Conservation (phyloP, 2,329 filamentous ascomycete genomes). For the Chrysosporium keratinophilum region DNA sequence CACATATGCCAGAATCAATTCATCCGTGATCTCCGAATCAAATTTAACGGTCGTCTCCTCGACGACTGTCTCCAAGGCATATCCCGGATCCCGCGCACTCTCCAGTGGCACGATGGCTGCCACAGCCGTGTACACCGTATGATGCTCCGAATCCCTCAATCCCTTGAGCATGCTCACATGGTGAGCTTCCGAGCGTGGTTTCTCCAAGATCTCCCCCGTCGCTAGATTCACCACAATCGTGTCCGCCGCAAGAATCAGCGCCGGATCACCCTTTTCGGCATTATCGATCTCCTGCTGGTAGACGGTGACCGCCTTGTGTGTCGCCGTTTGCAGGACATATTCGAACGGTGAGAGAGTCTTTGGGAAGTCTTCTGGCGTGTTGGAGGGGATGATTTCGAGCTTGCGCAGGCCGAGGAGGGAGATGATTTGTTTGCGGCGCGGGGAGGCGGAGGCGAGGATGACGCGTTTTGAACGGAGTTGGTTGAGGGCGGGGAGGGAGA, state of each 20-base stretch:
- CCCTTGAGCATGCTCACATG: constrained; percentile 75
- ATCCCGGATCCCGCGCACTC: constrained; percentile 73
- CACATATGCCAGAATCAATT: constrained; percentile 61
- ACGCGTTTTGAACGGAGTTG: constrained; percentile 68
- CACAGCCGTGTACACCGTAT: constrained; percentile 79
- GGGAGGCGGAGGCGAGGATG: constrained; percentile 83
- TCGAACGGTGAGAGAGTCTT: constrained; percentile 73
- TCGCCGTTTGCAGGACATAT: constrained; percentile 82
- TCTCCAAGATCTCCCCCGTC: constrained; percentile 73
- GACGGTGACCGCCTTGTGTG: constrained; percentile 70
- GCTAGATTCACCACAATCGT: constrained; percentile 69
- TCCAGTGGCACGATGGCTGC: constrained; percentile 72
- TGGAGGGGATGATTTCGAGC: constrained; percentile 75
- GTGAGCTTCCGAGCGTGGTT: constrained; percentile 69
- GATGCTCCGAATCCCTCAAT: constrained; percentile 63
- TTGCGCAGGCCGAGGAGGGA: constrained; percentile 66
- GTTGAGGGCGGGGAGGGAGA: constrained; percentile 69
- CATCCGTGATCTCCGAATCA: constrained; percentile 62
- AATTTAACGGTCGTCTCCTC: constrained; percentile 92
- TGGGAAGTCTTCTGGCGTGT: constrained; percentile 72
- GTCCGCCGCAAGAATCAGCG: constrained; percentile 79
- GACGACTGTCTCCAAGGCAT: constrained; percentile 66
- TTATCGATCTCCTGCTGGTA: constrained; percentile 51
- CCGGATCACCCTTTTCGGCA: constrained; percentile 55
- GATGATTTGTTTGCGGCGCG: constrained; percentile 71